These are phyloP conservation scores for Carex littledalei DNA, from an alignment of 176 grass and related monocot species.

Conservation along the genomic window DNA sequence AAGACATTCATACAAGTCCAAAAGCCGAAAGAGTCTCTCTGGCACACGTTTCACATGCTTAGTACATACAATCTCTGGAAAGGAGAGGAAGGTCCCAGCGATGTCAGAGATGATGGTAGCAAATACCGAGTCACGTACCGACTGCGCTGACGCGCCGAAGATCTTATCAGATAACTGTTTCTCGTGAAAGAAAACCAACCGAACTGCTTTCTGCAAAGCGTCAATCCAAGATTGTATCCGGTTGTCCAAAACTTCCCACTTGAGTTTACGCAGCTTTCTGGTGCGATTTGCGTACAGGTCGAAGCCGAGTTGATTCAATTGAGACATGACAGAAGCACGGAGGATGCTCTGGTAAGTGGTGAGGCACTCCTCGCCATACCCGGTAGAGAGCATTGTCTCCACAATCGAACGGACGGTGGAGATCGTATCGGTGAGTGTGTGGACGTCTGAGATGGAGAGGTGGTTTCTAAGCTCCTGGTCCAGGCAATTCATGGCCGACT, in stretches of 20 bases:
- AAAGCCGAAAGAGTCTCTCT: constrained; percentile 58
- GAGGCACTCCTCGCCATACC: constrained; percentile 71
- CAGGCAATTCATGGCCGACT: constrained; percentile 50
- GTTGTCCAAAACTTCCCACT: constrained; percentile 37
- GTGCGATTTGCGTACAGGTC: not conserved
- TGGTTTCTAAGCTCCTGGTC: constrained; percentile 44
- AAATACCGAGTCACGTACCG: constrained; percentile 43
- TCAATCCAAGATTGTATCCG: constrained; percentile 46
- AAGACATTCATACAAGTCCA: constrained; percentile 50
- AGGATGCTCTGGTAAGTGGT: constrained; percentile 43
- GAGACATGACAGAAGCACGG: constrained; percentile 20
- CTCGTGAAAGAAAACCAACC: constrained; percentile 31
- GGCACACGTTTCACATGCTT: constrained; percentile 30
- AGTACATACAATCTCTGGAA: constrained; percentile 28
- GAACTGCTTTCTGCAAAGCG: constrained; percentile 25
- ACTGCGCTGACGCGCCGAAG: constrained; percentile 14
- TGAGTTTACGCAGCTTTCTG: constrained; percentile 32
- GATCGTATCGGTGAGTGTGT: not conserved
- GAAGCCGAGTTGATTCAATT: constrained; percentile 38
- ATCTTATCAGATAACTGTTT: constrained; percentile 38
- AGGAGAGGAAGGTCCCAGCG: constrained; percentile 23
- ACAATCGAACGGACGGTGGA: constrained; percentile 16
- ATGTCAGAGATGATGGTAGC: constrained; percentile 32
- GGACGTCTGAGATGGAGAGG: not conserved
- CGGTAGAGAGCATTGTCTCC: constrained; percentile 53